Base-by-base conservation (phyloP, 169 alveolate genomes). In the Ichthyophthirius multifiliis region DNA sequence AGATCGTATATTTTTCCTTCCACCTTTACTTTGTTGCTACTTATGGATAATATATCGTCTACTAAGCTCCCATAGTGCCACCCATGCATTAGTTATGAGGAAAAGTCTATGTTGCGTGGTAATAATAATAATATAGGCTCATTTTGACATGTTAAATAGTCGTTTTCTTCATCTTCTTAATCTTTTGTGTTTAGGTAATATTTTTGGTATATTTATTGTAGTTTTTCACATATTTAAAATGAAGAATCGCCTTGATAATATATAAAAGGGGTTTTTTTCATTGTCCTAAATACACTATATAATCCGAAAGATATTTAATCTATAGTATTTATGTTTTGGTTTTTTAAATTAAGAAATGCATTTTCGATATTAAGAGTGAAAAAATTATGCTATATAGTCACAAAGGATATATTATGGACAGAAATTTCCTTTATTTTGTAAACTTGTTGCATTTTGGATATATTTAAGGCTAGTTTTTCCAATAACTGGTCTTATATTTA, bases 61-160 rank as follows among this genome's bases (percentile, higher is more conserved):
- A 81, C n/a, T 31, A 81, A 63, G 6, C 82, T 82, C 41, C 81
- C 82, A 55, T 81, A 81, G 7, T 46, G 76, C 31, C 65, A 71
- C 43, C 82, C 71, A 81, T 81, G 86, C 18, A 73, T 34, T 1
- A 81, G 43, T 18, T 71, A 16, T 13, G 86, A 37, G 4, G 71
- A 65, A 4, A 71, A 44, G 73, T 81, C 86, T 0, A 39, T 73
- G 13, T 55, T 67, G 67, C 86, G 67, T 18, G 67, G 82, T 9
- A 65, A 76, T 27, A 81, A 39, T 12, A 73, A 6, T 6, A 81
- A 44, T 18, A 20, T 41, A 3, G 35, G 46, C 6, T 6, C 39
- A 16, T 41, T 73, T 55, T 55, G 31, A 0, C 18, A 39, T 4
- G 12, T n/a, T 13, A 55, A 39, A n/a, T 47, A 41, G 3, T 44